Evolutionary conservation across 1,139 yeast species (phyloP).

Genomic region (Lodderomyces beijingensis): DNA sequence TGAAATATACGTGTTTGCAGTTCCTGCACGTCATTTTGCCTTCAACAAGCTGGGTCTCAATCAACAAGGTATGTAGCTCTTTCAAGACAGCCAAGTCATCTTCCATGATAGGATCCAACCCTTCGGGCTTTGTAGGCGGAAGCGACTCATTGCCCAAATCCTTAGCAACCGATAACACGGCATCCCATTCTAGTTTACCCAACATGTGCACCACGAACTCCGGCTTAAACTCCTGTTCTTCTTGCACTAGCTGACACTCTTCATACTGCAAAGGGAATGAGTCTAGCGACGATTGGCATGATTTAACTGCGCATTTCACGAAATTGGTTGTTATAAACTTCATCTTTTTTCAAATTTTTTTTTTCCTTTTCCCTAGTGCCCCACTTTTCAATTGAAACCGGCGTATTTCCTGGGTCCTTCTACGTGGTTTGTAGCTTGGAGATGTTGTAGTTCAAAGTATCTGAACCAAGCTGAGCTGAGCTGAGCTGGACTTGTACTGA

Average conservation of each 20-base stretch:
- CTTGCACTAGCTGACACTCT: conserved; percentile 69
- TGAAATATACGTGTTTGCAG: conserved; percentile 83
- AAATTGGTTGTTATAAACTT: conserved; percentile 92
- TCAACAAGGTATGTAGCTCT: conserved; percentile 72
- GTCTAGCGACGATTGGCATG: conserved; percentile 68
- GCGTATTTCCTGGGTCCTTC: too few relatives aligned
- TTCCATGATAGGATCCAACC: conserved; percentile 47
- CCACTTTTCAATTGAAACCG: too few relatives aligned
- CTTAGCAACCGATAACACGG: conserved; percentile 67
- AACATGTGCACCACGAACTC: conserved; percentile 74
- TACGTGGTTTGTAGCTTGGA: too few relatives aligned
- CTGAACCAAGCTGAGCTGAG: too few relatives aligned
- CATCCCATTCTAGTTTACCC: conserved; percentile 85
- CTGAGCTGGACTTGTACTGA: too few relatives aligned
- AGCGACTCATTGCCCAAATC: conserved; percentile 69
- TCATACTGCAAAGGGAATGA: conserved; percentile 78
- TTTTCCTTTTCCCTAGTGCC: too few relatives aligned
- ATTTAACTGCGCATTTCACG: conserved; percentile 85
- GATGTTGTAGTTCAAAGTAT: too few relatives aligned
- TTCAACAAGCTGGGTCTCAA: conserved; percentile 81
- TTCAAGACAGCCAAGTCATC: conserved; percentile 61
- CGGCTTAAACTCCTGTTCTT: conserved; percentile 79
- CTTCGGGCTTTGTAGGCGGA: conserved; percentile 64
- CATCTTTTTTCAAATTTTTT: conserved; percentile 54
- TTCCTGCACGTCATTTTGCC: conserved; percentile 87